Conservation (phyloP, 2,329 filamentous ascomycete species). For the Monosporascus sp. region DNA sequence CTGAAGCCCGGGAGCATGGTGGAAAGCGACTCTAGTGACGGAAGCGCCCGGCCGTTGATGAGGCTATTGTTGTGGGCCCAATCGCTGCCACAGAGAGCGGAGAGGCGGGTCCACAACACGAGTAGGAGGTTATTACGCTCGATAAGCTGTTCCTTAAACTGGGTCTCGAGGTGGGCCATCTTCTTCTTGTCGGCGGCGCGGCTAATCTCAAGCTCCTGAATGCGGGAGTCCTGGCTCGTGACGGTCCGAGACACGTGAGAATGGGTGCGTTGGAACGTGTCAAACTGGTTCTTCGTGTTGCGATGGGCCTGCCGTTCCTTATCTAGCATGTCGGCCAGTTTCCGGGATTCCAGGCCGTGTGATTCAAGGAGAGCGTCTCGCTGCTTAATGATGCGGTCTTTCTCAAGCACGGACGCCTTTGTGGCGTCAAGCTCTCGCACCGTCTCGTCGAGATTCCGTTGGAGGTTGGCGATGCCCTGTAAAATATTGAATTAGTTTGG, state of each 20-base stretch:
- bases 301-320: conserved; percentile 82
- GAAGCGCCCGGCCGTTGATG: conserved; percentile 77
- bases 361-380: conserved; percentile 84
- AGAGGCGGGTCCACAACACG: conserved; percentile 84
- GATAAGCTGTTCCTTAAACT: conserved; percentile 77
- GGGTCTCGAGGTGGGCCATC: conserved; percentile 68
- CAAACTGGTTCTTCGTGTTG: conserved; percentile 81
- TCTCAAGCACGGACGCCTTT: conserved; percentile 76
- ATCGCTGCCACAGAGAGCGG: conserved; percentile 78
- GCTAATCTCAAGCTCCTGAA: conserved; percentile 78
- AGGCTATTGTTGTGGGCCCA: conserved; percentile 88
- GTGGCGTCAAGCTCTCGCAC: conserved; percentile 75
- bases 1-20: conserved; percentile 84
- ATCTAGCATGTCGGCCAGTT: conserved; percentile 80
- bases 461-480: conserved; percentile 77
- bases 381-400: conserved; percentile 83
- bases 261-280: conserved; percentile 81
- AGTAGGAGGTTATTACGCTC: conserved; percentile 88
- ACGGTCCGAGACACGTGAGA: conserved; percentile 83
- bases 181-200: conserved; percentile 73
- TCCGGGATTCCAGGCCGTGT: conserved; percentile 78
- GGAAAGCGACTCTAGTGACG: conserved; percentile 78
- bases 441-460: conserved; percentile 80
- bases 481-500: conserved; percentile 8
- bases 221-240: conserved; percentile 76